These are phyloP conservation scores for Cladosporium sp. DNA, from an alignment of 2,329 filamentous ascomycete species.

Conservation along the genomic window DNA sequence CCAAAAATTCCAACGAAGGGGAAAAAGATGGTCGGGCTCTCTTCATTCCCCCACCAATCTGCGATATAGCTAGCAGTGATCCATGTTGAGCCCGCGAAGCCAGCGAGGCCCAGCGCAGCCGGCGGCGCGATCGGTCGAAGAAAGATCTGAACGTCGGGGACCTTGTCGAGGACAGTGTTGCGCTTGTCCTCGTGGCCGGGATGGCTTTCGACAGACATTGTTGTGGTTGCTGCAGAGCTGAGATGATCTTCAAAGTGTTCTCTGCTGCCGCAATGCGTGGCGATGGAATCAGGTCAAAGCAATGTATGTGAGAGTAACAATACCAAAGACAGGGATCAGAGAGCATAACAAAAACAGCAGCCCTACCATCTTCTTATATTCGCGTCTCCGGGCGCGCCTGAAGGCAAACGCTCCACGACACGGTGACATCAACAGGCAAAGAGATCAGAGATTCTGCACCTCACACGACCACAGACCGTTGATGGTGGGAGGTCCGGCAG, in stretches of 20 bases:
- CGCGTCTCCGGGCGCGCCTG: not conserved
- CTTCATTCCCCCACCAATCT: conserved; percentile 18
- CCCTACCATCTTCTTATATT: not conserved
- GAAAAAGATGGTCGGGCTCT: conserved; percentile 24
- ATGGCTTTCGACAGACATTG: conserved; percentile 7
- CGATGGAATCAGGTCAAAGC: no score
- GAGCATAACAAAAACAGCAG: no score
- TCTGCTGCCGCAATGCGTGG: no score
- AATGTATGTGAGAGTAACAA: no score
- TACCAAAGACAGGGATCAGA: no score
- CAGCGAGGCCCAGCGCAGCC: conserved; percentile 25
- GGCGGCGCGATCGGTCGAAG: conserved; percentile 27
- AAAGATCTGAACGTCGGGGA: conserved; percentile 22
- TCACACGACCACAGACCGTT: not conserved
- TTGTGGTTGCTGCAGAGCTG: not conserved
- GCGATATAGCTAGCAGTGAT: conserved; percentile 22
- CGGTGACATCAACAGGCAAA: not conserved
- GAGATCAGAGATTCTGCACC: not conserved
- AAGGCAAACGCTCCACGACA: not conserved
- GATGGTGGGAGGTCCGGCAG: not conserved
- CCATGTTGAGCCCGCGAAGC: conserved; percentile 26
- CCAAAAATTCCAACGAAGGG: conserved; percentile 25
- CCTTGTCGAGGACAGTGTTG: not conserved
- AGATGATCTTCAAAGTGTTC: not conserved
- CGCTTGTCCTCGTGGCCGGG: conserved; percentile 5